A percentile compares a stretch with the other conserved stretches of the same genome.
Conservation (phyloP, 208 protist genomes). For the Leishmania major region DNA sequence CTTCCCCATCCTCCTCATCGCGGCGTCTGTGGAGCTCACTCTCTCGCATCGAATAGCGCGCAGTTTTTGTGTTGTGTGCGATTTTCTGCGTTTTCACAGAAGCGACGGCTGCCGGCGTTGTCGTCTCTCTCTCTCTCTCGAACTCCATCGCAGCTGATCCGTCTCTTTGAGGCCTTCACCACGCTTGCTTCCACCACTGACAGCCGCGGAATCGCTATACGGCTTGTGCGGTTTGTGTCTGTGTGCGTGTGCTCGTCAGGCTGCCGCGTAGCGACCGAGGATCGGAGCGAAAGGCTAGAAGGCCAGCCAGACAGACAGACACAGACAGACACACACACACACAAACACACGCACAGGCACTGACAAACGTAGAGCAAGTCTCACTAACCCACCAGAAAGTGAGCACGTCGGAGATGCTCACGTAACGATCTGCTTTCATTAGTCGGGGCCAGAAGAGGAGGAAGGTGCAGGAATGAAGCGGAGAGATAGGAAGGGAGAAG, state of each 20-base stretch:
- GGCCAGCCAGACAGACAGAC: not conserved
- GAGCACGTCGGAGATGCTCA: not conserved
- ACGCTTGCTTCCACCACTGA: not conserved
- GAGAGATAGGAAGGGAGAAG: not conserved
- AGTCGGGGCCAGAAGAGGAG: not conserved
- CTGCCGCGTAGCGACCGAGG: not conserved
- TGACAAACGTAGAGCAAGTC: not conserved
- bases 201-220: no score
- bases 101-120: not conserved
- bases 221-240: not conserved
- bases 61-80: not conserved
- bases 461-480: not conserved
- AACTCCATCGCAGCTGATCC: not conserved
- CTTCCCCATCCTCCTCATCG: not conserved
- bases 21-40: not conserved
- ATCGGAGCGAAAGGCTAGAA: no score
- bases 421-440: not conserved
- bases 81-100: not conserved
- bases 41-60: not conserved
- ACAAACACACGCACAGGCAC: constrained; percentile 16
- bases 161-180: not conserved
- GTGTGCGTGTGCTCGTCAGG: not conserved
- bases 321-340: constrained; percentile 2
- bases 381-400: not conserved
- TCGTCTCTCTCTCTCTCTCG: not conserved